phyloP scores from a whole-genome alignment of 1,139 yeast species.

The Magnusiomyces suaveolens region DNA sequence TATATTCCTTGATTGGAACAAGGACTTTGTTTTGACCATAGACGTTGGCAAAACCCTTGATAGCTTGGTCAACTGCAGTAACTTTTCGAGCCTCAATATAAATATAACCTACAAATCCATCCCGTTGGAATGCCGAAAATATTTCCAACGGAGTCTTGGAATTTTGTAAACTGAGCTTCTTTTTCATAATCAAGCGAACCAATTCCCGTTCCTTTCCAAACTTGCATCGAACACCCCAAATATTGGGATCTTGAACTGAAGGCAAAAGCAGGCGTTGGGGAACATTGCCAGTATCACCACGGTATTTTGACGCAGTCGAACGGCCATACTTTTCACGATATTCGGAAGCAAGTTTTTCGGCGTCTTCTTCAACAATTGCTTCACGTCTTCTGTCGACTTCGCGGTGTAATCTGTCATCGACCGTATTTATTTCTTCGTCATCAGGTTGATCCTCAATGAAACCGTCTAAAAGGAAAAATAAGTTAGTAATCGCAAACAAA shows the following conservation, averaged over 20 bases:
- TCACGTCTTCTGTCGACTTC: conserved; percentile 87
- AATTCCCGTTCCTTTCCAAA: conserved; percentile 90
- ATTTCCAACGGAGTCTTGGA: conserved; percentile 58
- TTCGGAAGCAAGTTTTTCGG: conserved; percentile 86
- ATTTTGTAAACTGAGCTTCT: conserved; percentile 59
- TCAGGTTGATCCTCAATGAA: conserved; percentile 46
- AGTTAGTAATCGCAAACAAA: too few species aligned
- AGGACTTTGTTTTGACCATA: conserved; percentile 60
- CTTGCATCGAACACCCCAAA: conserved; percentile 91
- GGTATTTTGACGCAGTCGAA: conserved; percentile 66
- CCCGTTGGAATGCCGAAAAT: conserved; percentile 90
- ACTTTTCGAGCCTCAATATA: conserved; percentile 91
- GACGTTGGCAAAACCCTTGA: conserved; percentile 82
- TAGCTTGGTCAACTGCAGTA: conserved; percentile 82
- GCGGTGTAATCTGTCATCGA: conserved; percentile 68
- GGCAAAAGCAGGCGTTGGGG: conserved; percentile 92
- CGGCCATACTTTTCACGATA: conserved; percentile 89
- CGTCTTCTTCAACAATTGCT: conserved; percentile 87
- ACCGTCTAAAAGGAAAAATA: too few species aligned
- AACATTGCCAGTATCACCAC: conserved; percentile 82
- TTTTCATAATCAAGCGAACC: conserved; percentile 74
- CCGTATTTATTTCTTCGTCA: conserved; percentile 41
- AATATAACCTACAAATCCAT: conserved; percentile 80
- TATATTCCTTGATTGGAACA: conserved; percentile 93
- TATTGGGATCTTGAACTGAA: conserved; percentile 90